phyloP scores from a whole-genome alignment of 495 filamentous ascomycete genomes.

The Melanomma pulvis-pyrius region DNA sequence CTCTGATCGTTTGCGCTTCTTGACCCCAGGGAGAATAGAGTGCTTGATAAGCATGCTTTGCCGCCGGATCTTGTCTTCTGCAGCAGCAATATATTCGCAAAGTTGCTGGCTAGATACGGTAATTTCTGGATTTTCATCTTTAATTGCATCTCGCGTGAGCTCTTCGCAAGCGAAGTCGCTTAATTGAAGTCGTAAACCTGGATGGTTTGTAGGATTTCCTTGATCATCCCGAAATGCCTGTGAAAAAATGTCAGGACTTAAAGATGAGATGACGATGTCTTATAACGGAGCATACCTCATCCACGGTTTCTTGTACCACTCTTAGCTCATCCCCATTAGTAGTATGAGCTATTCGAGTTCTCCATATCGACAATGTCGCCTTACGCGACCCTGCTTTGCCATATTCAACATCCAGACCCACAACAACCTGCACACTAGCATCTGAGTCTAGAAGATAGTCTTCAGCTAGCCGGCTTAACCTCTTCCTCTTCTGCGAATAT shows the following conservation, averaged over 20 bases:
- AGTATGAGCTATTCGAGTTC: neutral
- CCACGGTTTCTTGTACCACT: slow-evolving; percentile 1
- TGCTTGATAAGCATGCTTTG: neutral
- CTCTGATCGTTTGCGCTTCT: neutral
- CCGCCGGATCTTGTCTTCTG: neutral
- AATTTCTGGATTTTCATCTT: neutral
- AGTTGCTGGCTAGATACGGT: neutral
- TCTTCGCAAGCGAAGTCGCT: neutral
- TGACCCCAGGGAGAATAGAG: neutral
- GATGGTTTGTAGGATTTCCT: slow-evolving; percentile 3
- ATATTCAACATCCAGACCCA: slow-evolving; percentile 6
- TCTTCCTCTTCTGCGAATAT: slow-evolving; percentile 20
- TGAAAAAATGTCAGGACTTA: neutral
- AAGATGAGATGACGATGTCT: too few relatives aligned
- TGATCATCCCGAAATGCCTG: slow-evolving; percentile 6
- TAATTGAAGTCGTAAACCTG: neutral
- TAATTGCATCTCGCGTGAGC: neutral
- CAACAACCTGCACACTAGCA: slow-evolving; percentile 1
- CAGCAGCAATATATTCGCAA: neutral
- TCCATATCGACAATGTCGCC: slow-evolving; percentile 9
- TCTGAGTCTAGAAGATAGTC: slow-evolving; percentile 18
- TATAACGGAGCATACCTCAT: slow-evolving; percentile 1
- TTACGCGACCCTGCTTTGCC: slow-evolving; percentile 3
- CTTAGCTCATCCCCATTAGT: slow-evolving; percentile 5
- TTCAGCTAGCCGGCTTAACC: slow-evolving; percentile 18